Evolutionary conservation across 2,329 filamentous ascomycete genomes (phyloP).

Genomic region (Ophiostoma australiae): DNA sequence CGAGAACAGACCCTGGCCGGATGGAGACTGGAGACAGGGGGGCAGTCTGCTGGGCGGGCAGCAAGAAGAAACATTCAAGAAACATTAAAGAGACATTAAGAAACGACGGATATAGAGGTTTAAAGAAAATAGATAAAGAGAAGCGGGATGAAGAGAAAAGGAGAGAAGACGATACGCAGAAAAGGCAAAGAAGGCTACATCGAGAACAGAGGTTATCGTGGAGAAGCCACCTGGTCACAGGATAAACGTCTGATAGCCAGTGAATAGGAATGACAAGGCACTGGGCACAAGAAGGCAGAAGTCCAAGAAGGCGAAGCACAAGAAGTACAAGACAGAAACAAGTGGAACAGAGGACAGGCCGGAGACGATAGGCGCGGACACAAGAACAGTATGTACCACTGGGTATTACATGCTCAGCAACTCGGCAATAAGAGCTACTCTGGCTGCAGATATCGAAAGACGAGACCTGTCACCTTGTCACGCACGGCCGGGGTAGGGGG

Average conservation of each 20-base stretch:
- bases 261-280: not conserved
- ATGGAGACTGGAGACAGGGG: not conserved
- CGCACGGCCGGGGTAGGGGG: constrained; percentile 15
- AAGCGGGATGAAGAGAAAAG: too few species aligned
- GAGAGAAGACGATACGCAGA: not conserved
- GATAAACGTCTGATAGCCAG: constrained; percentile 2
- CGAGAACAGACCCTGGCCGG: not conserved
- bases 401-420: not conserved
- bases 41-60: not conserved
- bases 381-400: not conserved
- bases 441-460: not conserved
- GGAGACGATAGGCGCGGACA: constrained; percentile 1
- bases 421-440: not conserved
- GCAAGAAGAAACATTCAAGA: not conserved
- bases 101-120: too few species aligned
- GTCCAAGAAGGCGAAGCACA: not conserved
- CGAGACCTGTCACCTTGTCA: constrained; percentile 16
- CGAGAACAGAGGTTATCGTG: not conserved
- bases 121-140: not conserved
- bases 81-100: not conserved
- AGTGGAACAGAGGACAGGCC: not conserved
- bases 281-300: not conserved
- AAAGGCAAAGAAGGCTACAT: not conserved
- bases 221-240: not conserved
- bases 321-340: not conserved